Conservation (phyloP, 176 grass and related monocot genomes). For the Triticum timopheevii region DNA sequence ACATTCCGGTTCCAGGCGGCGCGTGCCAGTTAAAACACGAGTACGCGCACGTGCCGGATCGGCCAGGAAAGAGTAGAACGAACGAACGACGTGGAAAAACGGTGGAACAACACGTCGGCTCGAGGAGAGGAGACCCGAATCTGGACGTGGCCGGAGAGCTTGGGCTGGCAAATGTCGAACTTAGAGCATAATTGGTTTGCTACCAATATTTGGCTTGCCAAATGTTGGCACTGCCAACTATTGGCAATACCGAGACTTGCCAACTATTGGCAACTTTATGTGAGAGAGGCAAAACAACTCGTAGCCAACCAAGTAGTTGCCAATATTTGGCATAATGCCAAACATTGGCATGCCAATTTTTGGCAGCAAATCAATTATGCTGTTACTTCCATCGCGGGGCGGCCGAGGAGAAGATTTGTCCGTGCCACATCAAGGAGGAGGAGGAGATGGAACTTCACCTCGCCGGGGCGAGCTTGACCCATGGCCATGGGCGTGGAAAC, state of each 20-base stretch:
- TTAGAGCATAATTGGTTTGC: too few species aligned
- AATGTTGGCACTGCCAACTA: too few species aligned
- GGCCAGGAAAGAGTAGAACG: background rate
- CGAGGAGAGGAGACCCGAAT: background rate
- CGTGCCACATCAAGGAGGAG: background rate
- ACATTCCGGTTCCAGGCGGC: background rate
- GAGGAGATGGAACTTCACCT: background rate
- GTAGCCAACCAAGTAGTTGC: too few species aligned
- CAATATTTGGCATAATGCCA: too few species aligned
- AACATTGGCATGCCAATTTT: too few species aligned
- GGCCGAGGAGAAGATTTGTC: background rate
- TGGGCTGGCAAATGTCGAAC: background rate
- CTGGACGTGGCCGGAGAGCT: background rate
- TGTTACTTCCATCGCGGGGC: background rate
- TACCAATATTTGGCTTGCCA: too few species aligned
- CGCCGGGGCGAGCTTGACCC: background rate
- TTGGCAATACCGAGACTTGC: too few species aligned
- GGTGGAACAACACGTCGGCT: background rate
- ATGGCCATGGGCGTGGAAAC: background rate
- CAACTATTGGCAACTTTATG: too few species aligned
- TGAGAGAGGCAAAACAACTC: too few species aligned
- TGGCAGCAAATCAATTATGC: too few species aligned
- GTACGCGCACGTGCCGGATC: background rate
- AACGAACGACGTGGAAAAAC: background rate
- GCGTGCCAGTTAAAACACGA: background rate